A percentile compares a stretch with the other conserved stretches of the same genome.
Conservation (phyloP, 768 basidiomycete species). For the Auricularia heimuer region DNA sequence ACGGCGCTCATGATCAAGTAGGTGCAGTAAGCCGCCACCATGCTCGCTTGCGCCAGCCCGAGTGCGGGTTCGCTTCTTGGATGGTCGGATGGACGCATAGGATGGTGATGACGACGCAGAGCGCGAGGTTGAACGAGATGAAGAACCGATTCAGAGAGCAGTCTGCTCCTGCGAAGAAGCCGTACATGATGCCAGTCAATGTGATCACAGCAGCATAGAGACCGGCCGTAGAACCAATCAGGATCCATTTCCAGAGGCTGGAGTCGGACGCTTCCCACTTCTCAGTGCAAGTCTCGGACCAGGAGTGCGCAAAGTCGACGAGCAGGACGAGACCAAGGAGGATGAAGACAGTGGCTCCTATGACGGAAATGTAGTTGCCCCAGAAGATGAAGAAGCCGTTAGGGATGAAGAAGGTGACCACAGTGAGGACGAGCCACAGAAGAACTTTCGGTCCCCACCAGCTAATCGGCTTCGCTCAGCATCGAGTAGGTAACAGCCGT, state of each 20-base stretch:
- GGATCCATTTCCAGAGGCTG: constrained; percentile 91
- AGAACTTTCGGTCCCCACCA: constrained; percentile 99
- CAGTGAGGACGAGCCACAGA: constrained; percentile 75
- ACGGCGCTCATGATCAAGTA: constrained; percentile 92
- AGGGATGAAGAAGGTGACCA: constrained; percentile 86
- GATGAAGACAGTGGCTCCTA: constrained; percentile 92
- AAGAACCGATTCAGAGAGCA: constrained; percentile 95
- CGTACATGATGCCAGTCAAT: constrained; percentile 81
- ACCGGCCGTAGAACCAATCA: constrained; percentile 83
- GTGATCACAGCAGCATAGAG: constrained; percentile 81
- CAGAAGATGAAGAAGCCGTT: constrained; percentile 98
- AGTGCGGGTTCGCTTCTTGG: constrained; percentile 88
- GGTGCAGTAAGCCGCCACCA: constrained; percentile 97
- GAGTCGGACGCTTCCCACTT: constrained; percentile 76
- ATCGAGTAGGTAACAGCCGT: not conserved
- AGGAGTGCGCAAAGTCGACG: constrained; percentile 97
- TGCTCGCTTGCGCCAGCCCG: constrained; percentile 86
- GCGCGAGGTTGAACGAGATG: constrained; percentile 85
- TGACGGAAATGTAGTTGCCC: constrained; percentile 85
- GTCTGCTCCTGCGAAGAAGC: constrained; percentile 78
- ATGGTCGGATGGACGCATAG: constrained; percentile 76
- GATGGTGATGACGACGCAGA: constrained; percentile 70
- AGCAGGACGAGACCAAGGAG: constrained; percentile 93
- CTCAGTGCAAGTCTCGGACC: constrained; percentile 94
- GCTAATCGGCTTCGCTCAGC: constrained; percentile 27